These are phyloP conservation scores for Paraphoma sp. DNA, from an alignment of 2,329 filamentous ascomycete genomes.

Conservation along the genomic window DNA sequence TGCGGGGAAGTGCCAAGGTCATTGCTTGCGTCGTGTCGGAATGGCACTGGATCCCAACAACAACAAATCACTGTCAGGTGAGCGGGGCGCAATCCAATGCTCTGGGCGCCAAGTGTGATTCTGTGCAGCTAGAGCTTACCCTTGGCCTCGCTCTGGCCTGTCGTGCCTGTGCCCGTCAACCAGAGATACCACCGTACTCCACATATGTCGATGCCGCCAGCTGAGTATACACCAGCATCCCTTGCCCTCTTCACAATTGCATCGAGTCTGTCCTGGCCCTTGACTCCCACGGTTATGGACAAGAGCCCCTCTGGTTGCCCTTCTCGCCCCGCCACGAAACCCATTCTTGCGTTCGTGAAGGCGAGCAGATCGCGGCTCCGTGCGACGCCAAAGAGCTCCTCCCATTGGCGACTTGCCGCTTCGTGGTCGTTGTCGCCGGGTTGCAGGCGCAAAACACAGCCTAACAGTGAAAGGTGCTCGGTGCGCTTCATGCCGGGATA, in stretches of 20 bases:
- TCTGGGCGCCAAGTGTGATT: neutral
- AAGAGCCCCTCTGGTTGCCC: constrained; percentile 46
- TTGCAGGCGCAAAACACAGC: constrained; percentile 46
- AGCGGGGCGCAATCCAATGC: neutral
- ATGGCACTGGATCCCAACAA: neutral
- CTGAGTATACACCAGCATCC: constrained; percentile 35
- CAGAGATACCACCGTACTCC: constrained; percentile 48
- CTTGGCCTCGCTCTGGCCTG: constrained; percentile 19
- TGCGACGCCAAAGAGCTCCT: constrained; percentile 48
- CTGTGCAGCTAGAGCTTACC: constrained; percentile 27
- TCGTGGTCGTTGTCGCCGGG: constrained; percentile 47
- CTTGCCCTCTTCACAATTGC: constrained; percentile 42
- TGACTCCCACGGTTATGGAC: constrained; percentile 49
- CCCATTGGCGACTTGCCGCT: constrained; percentile 50
- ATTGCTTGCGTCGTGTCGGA: neutral
- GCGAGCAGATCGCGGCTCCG: constrained; percentile 52
- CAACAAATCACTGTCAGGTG: neutral
- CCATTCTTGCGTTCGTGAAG: constrained; percentile 42
- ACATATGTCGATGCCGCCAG: constrained; percentile 47
- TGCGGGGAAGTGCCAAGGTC: neutral
- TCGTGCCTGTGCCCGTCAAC: constrained; percentile 14
- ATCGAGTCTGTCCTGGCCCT: constrained; percentile 39
- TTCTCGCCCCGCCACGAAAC: constrained; percentile 44
- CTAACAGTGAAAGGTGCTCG: constrained; percentile 45
- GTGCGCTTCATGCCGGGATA: constrained; percentile 46